Base-by-base conservation (phyloP, 805 yeast genomes). In the Metschnikowia peoriensis region DNA sequence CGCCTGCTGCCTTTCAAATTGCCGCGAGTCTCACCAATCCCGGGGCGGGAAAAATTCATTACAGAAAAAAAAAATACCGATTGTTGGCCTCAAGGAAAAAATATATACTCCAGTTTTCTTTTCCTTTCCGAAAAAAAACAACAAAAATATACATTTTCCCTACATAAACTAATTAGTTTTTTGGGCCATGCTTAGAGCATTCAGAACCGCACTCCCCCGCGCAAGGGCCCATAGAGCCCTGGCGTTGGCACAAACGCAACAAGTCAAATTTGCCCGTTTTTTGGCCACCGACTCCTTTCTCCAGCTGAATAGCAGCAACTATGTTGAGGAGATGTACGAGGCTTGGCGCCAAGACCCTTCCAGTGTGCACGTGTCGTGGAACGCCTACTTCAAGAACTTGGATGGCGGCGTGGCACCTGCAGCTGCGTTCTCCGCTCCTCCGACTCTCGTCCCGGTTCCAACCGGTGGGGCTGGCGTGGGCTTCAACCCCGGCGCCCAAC, bases 281-380 rank as follows among this genome's bases (percentile, higher is more conserved):
- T 63, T 64, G 54, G 77, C 81, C 52, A 66, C 75, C 52, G 99
- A 94, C 73, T 79, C 84, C 41, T 94, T 94, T 71, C 74, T 92
- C 61, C 88, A 88, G 61, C 83, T 94, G 54, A 83, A 84, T 68
- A 89, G 89, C 71, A 94, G 97, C 57, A 84, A 85, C 65, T 94
- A 94, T 72, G 88, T 94, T 63, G 99, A 94, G 72, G 97, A 94
- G 77, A 94, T 94, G 99, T 94, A 91, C 73, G 83, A 83, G 58
- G 92, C 96, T 47, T 94, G 98, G 98, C 81, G 83, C 65, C 71
- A 83, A 59, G 99, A 94, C 69, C 99, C 98, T 32, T 57, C 77
- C 42, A 84, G 93, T 50, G 99, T 94, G 41, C 99, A 94, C 71
- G 86, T 85, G 40, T 92, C 97, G 27, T 94, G 99, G 99, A 87